Evolutionary conservation across 106 monocot species (phyloP).

Genomic region (Ottelia alismoides): DNA sequence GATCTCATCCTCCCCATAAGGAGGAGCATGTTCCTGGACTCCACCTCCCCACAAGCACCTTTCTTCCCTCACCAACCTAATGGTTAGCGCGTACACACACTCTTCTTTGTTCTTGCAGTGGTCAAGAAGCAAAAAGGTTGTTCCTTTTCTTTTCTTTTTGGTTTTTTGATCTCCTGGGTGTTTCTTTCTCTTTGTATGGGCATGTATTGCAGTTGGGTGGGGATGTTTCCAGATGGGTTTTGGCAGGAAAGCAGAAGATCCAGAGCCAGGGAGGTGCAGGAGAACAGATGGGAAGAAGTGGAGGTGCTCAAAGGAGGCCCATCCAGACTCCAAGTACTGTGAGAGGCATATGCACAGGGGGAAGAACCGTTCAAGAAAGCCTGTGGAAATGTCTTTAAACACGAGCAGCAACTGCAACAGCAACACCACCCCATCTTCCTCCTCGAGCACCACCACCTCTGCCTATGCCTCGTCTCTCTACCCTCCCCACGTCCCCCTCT

Average conservation of each 20-base stretch:
- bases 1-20: constrained; percentile 71
- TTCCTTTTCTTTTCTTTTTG: too few species aligned
- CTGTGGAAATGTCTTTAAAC: constrained; percentile 75
- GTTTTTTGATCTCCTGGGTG: not conserved
- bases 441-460: constrained; percentile 4
- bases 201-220: too few species aligned
- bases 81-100: constrained; percentile 16
- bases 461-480: constrained; percentile 1
- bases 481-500: not conserved
- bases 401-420: constrained; percentile 5
- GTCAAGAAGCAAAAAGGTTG: not conserved
- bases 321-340: constrained; percentile 82
- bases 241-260: too few species aligned
- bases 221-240: too few species aligned
- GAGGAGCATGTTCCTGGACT: constrained; percentile 48
- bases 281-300: constrained; percentile 96
- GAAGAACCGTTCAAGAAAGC: constrained; percentile 99
- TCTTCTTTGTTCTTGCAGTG: not conserved
- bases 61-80: constrained; percentile 33
- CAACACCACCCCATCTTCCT: constrained; percentile 1
- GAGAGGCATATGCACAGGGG: constrained; percentile 95
- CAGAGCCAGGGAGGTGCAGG: too few species aligned
- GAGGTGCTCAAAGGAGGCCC: constrained; percentile 84
- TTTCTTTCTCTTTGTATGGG: not conserved
- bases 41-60: constrained; percentile 28